These are phyloP conservation scores for Boletellus deceptivus DNA, from an alignment of 1,284 basidiomycete genomes.

Conservation along the genomic window DNA sequence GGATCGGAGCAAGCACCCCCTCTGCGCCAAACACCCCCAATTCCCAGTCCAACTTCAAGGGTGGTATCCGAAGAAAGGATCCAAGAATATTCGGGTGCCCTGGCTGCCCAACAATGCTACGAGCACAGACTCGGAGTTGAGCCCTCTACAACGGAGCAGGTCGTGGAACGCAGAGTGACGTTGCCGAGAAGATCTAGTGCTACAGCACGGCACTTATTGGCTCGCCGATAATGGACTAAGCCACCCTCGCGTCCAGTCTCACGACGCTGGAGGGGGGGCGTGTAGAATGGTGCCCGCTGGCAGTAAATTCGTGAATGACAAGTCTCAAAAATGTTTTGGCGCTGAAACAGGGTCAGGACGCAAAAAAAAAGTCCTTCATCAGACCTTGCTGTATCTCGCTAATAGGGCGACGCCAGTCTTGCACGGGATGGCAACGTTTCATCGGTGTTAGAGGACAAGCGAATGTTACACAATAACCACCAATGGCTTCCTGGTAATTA, in stretches of 20 bases:
- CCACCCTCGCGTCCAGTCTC: slow-evolving; percentile 13
- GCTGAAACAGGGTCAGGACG: slow-evolving; percentile 2
- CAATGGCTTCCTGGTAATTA: too few species aligned
- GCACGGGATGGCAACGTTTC: too few species aligned
- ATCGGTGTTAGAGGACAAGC: too few species aligned
- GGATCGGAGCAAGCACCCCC: not conserved
- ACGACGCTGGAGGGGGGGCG: slow-evolving; percentile 11
- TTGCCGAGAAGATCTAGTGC: slow-evolving; percentile 23
- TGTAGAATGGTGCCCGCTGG: slow-evolving; percentile 9
- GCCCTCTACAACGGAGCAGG: slow-evolving; percentile 18
- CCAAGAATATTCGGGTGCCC: slow-evolving; percentile 9
- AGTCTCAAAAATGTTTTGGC: not conserved
- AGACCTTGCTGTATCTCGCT: too few species aligned
- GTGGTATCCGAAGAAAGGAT: not conserved
- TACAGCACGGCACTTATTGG: slow-evolving; percentile 4
- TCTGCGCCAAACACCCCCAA: slow-evolving; percentile 9
- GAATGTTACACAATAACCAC: too few species aligned
- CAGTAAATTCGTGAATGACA: slow-evolving; percentile 8
- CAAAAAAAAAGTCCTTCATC: not conserved
- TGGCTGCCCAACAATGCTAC: slow-evolving; percentile 1
- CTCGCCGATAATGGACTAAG: slow-evolving; percentile 5
- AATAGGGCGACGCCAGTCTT: too few species aligned
- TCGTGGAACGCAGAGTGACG: not conserved
- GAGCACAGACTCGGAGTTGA: slow-evolving; percentile 21
- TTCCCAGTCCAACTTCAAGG: not conserved